These are phyloP conservation scores for Trichoderma sp. DNA, from an alignment of 2,329 filamentous ascomycete species.

Conservation along the genomic window DNA sequence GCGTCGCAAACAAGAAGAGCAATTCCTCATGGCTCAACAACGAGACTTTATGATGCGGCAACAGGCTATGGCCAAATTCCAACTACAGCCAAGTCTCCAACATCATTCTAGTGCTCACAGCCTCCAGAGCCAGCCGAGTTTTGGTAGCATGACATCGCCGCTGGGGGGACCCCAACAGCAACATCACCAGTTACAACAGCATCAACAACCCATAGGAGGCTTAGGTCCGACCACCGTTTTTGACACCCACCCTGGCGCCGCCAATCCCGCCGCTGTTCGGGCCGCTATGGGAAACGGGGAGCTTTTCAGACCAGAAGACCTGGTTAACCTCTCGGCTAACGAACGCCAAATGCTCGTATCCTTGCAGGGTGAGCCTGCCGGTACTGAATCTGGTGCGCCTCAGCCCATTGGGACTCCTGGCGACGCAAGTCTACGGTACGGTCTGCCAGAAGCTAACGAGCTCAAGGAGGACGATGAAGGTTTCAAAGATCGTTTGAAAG, in stretches of 20 bases:
- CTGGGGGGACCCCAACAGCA: constrained; percentile 52
- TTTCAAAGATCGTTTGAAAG: constrained; percentile 69
- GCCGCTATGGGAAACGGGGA: constrained; percentile 41
- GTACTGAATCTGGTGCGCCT: constrained; percentile 28
- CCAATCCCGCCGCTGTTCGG: constrained; percentile 26
- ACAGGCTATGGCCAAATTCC: constrained; percentile 72
- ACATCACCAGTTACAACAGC: constrained; percentile 33
- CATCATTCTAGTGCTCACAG: constrained; percentile 95
- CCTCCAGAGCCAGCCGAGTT: constrained; percentile 94
- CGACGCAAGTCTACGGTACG: constrained; percentile 39
- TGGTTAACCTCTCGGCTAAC: constrained; percentile 59
- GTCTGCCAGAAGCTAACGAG: constrained; percentile 49
- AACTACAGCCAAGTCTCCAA: constrained; percentile 61
- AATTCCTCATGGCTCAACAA: constrained; percentile 93
- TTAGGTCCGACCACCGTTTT: constrained; percentile 68
- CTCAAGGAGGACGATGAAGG: constrained; percentile 55
- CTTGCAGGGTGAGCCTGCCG: constrained; percentile 26
- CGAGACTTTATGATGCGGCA: constrained; percentile 89
- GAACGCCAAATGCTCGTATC: constrained; percentile 53
- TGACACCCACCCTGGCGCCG: constrained; percentile 49
- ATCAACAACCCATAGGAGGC: constrained; percentile 52
- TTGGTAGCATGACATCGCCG: constrained; percentile 90
- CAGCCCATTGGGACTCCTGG: constrained; percentile 39
- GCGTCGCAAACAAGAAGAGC: constrained; percentile 94
- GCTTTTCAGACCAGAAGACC: constrained; percentile 67